Evolutionary conservation across 179 eudicot genomes (phyloP), one percentile per base, ranked within the genome.

Genomic region (Spergularia azorica): DNA sequence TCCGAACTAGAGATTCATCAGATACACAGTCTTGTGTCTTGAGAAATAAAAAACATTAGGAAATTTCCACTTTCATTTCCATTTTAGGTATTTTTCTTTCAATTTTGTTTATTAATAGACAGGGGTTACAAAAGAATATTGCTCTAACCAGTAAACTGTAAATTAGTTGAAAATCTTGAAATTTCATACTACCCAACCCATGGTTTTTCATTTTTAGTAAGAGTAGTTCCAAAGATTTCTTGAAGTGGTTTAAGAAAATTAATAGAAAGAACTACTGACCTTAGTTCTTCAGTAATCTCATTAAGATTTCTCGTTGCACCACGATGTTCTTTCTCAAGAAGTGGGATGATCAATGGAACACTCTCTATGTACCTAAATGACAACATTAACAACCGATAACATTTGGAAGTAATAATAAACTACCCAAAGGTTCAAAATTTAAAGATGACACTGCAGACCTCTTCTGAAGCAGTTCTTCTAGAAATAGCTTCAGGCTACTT

Each of bases 311-410:
- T 85, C 20, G 83, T 88, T 64, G 92, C 80, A 79, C 87, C 82
- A 16, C 97, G 87, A 72, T 88, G 81, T 84, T 95, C 97, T 79
- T 89, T 95, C 76, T 95, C 99, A 71, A 95, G 99, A 82, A 95
- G 95, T 50, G 99, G 97, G 85, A 95, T 91, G 81, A 95, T 89
- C 83, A 87, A 73, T 26, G 99, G 97, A 81, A 95, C 94, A 69
- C 92, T 95, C 58, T 93, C 93, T 87, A 95, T 90, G 71, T 93
- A 95, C 90, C 99, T 95, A 80, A 67, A 74, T 71, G 18, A 62
- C 65, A 59, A 48, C 41, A 36, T 36, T 36, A 63, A 43, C 54
- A 51, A 20, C 21, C 79, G 58, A 50, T 71, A 39, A 66, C 60
- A 63, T 75, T 18, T 63, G 68, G 70, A n/a, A 64, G 57, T 15